Base-by-base conservation (phyloP, 768 basidiomycete species). In the Trametes sanguinea region DNA sequence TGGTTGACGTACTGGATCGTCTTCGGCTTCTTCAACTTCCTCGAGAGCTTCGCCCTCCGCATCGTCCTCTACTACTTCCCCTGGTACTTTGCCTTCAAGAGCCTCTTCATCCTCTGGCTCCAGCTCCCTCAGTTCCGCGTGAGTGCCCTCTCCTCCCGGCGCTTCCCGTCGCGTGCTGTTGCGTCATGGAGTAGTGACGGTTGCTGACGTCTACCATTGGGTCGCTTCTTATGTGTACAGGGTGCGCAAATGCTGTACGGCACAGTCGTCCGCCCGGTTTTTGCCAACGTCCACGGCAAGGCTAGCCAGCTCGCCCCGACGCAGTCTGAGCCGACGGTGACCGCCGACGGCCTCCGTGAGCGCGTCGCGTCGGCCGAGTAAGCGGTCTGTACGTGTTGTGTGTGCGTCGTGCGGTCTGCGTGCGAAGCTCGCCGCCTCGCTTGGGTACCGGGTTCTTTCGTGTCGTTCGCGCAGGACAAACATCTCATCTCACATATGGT, bases 1-100 rank as follows among this genome's bases (percentile, higher is more conserved):
- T 98, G 95, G 95, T 83, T 98, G 71, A 96, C 95, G 2, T 98
- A 98, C 82, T 98, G 96, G 96, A 83, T 92, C 72, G 84, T 96
- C 56, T 95, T 97, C 68, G 94, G 94, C 57, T 90, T 88, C 76
- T 88, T 97, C 84, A 96, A 90, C 80, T 92, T 97, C 77, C 70
- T 92, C 62, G 96, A 98, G 79, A 88, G 85, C 71, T 83, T 96
- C 68, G 92, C 91, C 54, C 80, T 92, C 65, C 85, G 90, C 54
- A 62, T 90, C 63, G 84, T 97, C 62, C 87, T 98, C 66, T 94
- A 95, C 81, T 98, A 95, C 72, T 71, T 95, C 68, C 92, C 95
- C 46, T 94, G 94, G 90, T 98, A 96, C 75, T 97, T 88, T 73
- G 87, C 90, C 47, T 84, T 94, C 83, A 98, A 97, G 89, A 92